phyloP scores from a whole-genome alignment of 169 alveolate species.

The Besnoitia besnoiti region DNA sequence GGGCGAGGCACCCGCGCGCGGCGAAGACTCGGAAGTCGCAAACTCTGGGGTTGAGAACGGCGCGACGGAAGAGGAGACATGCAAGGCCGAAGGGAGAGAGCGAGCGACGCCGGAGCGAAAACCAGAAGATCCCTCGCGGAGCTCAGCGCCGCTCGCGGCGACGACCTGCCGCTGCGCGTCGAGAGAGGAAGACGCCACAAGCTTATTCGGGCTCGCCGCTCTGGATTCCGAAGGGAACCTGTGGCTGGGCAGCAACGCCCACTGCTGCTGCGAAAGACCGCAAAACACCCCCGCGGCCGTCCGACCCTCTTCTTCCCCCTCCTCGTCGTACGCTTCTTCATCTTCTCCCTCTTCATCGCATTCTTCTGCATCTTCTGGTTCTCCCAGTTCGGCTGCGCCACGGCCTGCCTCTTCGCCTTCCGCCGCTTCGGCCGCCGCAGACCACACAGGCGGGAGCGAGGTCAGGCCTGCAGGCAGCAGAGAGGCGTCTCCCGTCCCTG shows the following conservation, averaged over 20 bases:
- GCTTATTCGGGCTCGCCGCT: conserved; percentile 33
- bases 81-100: background rate
- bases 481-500: too few species aligned
- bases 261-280: conserved; percentile 22
- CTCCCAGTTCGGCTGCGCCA: background rate
- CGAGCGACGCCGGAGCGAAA: background rate
- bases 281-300: background rate
- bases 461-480: too few species aligned
- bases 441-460: too few species aligned
- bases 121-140: too few species aligned
- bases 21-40: too few species aligned
- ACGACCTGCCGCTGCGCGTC: background rate
- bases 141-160: background rate
- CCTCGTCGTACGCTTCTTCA: background rate
- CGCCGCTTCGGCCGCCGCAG: too few species aligned
- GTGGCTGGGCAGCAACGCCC: conserved; percentile 36
- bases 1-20: background rate
- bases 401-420: too few species aligned
- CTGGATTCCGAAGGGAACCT: conserved; percentile 14
- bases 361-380: background rate
- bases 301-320: background rate
- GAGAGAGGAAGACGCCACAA: conserved; percentile 19
- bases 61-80: background rate
- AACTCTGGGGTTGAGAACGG: background rate
- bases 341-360: background rate